Percentiles rank a stretch among this genome's conserved stretches.
Evolutionary conservation across 2,329 filamentous ascomycete genomes (phyloP).

Genomic region (Colletotrichum salicis): DNA sequence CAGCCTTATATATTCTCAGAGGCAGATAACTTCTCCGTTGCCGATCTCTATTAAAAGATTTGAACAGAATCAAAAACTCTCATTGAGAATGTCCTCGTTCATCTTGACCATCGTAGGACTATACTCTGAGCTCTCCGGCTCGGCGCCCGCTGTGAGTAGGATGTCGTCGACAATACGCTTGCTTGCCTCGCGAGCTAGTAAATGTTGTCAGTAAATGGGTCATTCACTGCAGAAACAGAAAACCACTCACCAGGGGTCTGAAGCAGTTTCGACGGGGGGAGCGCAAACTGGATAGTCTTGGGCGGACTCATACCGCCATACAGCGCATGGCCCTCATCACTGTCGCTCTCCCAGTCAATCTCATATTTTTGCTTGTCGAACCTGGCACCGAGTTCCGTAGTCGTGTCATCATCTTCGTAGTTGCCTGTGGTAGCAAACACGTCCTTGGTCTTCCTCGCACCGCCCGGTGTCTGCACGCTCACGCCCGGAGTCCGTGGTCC

Average conservation of each 20-base stretch:
- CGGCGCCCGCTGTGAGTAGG: conserved; percentile 77
- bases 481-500: conserved; percentile 80
- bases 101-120: conserved; percentile 75
- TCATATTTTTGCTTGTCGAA: conserved; percentile 57
- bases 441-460: conserved; percentile 61
- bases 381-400: conserved; percentile 29
- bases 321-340: conserved; percentile 69
- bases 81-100: conserved; percentile 70
- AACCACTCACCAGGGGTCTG: conserved; percentile 77
- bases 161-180: conserved; percentile 85
- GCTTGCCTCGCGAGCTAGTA: conserved; percentile 79
- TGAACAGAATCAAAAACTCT: conserved; percentile 63
- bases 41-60: too few relatives aligned
- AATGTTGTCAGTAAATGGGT: conserved; percentile 32
- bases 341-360: conserved; percentile 80
- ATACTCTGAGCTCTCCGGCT: conserved; percentile 65
- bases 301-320: conserved; percentile 86
- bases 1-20: not conserved
- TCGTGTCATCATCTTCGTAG: conserved; percentile 39
- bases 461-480: conserved; percentile 82
- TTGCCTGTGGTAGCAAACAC: conserved; percentile 50
- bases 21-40: too few relatives aligned
- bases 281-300: conserved; percentile 89
- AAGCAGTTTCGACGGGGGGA: conserved; percentile 80
- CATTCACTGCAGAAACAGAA: not conserved